Evolutionary conservation across 345 rosid genomes (phyloP), one percentile per base, ranked within the genome.

Genomic region (Psidium guajava): DNA sequence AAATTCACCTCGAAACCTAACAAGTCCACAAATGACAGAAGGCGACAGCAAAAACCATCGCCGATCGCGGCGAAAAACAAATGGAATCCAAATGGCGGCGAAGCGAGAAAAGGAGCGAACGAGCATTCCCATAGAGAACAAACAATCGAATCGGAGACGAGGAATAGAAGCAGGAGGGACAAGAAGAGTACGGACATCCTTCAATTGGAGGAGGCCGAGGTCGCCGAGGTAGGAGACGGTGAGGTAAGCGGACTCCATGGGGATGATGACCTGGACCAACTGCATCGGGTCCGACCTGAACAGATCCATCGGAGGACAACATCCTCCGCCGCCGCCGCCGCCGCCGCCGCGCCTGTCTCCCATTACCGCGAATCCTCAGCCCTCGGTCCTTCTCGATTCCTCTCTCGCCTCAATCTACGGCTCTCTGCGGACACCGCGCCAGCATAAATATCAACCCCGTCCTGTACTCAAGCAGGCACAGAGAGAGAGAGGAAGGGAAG

Each of bases 271-370:
- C 87, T 95, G 99, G 40, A 95, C 95, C 90, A 97, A 92, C 55
- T 97, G 99, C 99, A 96, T 96, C 88, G 96, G 82, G 92, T 97
- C 99, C 24, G 98, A 97, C 83, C 98, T 90, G 86, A 97, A 87
- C 85, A 97, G 96, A 93, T 95, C 99, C 97, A 97, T 96, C 93
- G 95, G 92, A 87, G 98, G 98, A 84, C 93, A 92, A 89, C 98
- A 95, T 61, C 97, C 95, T 87, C 94, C 96, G 93, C 96, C 83
- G 84, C 54, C 36, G 77, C 85, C 55, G 53, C 51, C n/a, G n/a
- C n/a, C n/a, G n/a, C n/a, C n/a, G n/a, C n/a, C 84, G 80, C 55
- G 36, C 61, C 64, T 59, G 58, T 51, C 83, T 74, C 83, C 83
- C 83, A 75, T 80, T 14, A 27, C 77, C 24, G 77, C 44, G 22